Base-by-base conservation (phyloP, 129 eudicot species). In the Heracleum sosnowskyi region DNA sequence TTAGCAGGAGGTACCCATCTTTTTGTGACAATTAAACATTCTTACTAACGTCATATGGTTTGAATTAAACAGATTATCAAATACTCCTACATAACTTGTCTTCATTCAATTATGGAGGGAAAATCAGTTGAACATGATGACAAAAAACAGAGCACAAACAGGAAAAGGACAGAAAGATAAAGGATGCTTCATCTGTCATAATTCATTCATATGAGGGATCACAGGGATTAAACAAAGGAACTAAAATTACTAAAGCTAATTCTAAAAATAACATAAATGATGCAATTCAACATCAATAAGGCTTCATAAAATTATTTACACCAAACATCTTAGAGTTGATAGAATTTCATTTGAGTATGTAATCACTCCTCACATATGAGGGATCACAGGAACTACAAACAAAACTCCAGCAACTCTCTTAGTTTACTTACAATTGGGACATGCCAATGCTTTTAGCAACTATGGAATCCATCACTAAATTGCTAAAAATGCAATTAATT, bases 61-160 rank as follows among this genome's bases (percentile, higher is more conserved):
- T 35, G 8, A 11, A 3, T 5, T 34, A 15, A 69, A 31, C 0
- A 69, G 41, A 70, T 36, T 35, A 37, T 20, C 12, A 70, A 40
- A 37, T 10, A 7, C 10, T n/a, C n/a, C n/a, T n/a, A n/a, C n/a
- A n/a, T n/a, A n/a, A 5, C 42, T 36, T 20, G 11, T 20, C 46
- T 37, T 29, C 46, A 34, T n/a, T 8, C 34, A 71, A 40, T 26
- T 2, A 40, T 42, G 55, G 76, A 4, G n/a, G 37, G 49, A 40
- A 70, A 73, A 44, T 44, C 76, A 42, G 76, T 73, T 73, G 8
- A 15, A 73, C 15, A 44, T n/a, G n/a, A 73, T 44, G 35, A 62
- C 15, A 34, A 28, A 0, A 0, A 42, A n/a, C 76, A 41, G 57
- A 71, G 29, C 75, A 71, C 17, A 39, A 22, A 71, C 2, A 41